Percentiles rank a stretch among this genome's conserved stretches.
Conservation (phyloP, 805 yeast genomes). For the Dipodascus albidus region DNA sequence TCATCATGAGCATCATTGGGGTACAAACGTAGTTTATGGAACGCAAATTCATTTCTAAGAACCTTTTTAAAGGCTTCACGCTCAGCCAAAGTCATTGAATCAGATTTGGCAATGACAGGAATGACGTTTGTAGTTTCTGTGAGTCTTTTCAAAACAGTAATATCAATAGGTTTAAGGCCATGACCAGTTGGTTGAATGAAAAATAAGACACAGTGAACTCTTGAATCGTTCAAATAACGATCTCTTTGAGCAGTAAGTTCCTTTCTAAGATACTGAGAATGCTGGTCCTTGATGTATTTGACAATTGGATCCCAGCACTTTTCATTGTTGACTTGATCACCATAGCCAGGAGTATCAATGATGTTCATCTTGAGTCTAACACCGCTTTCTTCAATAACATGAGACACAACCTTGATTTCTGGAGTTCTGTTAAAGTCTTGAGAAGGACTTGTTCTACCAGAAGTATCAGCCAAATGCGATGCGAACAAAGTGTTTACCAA, state of each 20-base stretch:
- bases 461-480: slow-evolving; percentile 60
- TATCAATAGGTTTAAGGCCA: slow-evolving; percentile 76
- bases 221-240: slow-evolving; percentile 64
- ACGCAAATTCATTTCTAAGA: slow-evolving; percentile 59
- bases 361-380: slow-evolving; percentile 78
- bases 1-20: slow-evolving; percentile 52
- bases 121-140: slow-evolving; percentile 88
- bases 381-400: slow-evolving; percentile 65
- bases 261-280: slow-evolving; percentile 78
- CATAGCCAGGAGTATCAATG: slow-evolving; percentile 96
- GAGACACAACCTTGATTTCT: slow-evolving; percentile 43
- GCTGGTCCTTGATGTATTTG: slow-evolving; percentile 91
- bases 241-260: slow-evolving; percentile 94
- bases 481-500: slow-evolving; percentile 84
- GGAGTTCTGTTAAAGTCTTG: slow-evolving; percentile 80
- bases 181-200: slow-evolving; percentile 82
- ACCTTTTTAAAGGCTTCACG: slow-evolving; percentile 65
- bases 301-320: slow-evolving; percentile 95
- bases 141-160: slow-evolving; percentile 69
- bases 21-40: slow-evolving; percentile 62
- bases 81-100: slow-evolving; percentile 78
- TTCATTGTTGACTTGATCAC: slow-evolving; percentile 91
- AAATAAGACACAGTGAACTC: slow-evolving; percentile 88
- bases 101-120: slow-evolving; percentile 92
- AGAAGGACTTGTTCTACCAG: slow-evolving; percentile 54